phyloP scores from a whole-genome alignment of 2,329 filamentous ascomycete genomes.

The Talaromyces sp. region DNA sequence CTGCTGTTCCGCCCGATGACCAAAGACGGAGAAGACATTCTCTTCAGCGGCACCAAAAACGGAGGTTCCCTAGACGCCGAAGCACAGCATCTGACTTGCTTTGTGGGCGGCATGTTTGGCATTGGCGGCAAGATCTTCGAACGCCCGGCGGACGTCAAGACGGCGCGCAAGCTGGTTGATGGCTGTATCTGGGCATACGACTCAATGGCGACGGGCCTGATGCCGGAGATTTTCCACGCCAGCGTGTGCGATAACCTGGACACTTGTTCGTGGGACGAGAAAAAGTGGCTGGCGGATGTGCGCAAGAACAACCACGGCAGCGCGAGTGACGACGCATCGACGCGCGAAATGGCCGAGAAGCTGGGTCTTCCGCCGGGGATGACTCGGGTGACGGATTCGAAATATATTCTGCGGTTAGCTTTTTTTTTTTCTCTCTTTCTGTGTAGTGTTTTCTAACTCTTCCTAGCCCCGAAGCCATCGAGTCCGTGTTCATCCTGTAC shows the following conservation, averaged over 20 bases:
- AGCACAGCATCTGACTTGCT: constrained; percentile 56
- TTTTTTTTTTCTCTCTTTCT: neutral
- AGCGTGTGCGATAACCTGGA: constrained; percentile 43
- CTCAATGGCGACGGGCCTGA: constrained; percentile 52
- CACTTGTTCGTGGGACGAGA: constrained; percentile 51
- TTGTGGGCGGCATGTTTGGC: constrained; percentile 57
- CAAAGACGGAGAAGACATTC: constrained; percentile 33
- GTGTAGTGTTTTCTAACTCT: neutral
- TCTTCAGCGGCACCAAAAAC: constrained; percentile 33
- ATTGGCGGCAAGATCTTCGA: constrained; percentile 55
- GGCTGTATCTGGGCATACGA: constrained; percentile 60
- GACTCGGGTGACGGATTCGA: constrained; percentile 5
- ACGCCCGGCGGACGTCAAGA: constrained; percentile 48
- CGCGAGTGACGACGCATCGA: neutral
- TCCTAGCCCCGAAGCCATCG: constrained; percentile 51
- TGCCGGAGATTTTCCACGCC: constrained; percentile 56
- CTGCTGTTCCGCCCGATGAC: constrained; percentile 43
- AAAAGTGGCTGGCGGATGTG: constrained; percentile 29
- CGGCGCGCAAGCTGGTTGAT: constrained; percentile 54
- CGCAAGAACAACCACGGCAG: constrained; percentile 8
- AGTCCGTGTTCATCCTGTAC: constrained; percentile 58
- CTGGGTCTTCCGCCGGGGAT: constrained; percentile 12
- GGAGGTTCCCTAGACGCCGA: constrained; percentile 27
- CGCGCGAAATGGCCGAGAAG: neutral
- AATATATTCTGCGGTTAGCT: constrained; percentile 15